Evolutionary conservation across 2,329 filamentous ascomycete genomes (phyloP).

Genomic region (Orbilia blumenaviensis): DNA sequence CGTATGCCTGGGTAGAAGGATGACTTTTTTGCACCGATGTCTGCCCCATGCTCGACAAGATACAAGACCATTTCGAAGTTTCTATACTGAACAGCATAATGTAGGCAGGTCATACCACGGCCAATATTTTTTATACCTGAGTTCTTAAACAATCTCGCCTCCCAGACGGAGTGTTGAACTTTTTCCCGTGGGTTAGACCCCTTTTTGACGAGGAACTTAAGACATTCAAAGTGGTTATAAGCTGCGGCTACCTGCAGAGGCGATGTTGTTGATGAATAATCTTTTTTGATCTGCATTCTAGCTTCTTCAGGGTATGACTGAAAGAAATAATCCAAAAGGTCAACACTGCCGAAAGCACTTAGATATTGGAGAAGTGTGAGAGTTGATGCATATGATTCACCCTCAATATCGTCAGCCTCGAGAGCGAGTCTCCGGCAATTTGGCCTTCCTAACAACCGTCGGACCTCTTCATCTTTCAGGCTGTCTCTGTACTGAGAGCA

Average conservation of each 20-base stretch:
- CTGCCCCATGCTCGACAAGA: background rate
- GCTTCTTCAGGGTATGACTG: background rate
- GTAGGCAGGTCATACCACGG: background rate
- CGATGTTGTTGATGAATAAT: background rate
- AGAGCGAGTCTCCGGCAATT: background rate
- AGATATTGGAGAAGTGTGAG: background rate
- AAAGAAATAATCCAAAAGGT: background rate
- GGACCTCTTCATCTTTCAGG: too few species aligned
- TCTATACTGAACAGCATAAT: slow-evolving; percentile 4
- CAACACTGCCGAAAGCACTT: background rate
- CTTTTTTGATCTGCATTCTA: background rate
- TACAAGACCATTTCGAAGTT: slow-evolving; percentile 15
- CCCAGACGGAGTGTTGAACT: background rate
- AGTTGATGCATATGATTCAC: background rate
- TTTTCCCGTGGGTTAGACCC: background rate
- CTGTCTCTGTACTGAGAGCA: too few species aligned
- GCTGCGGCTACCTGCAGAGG: slow-evolving; percentile 4
- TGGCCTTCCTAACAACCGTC: background rate
- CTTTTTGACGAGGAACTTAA: background rate
- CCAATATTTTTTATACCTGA: background rate
- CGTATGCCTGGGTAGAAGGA: too few species aligned
- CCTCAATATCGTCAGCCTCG: too few species aligned
- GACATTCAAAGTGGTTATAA: background rate
- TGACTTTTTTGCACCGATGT: background rate
- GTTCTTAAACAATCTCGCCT: background rate